phyloP scores from a whole-genome alignment of 148 eudicot genomes.

The Heliosperma pusillum region DNA sequence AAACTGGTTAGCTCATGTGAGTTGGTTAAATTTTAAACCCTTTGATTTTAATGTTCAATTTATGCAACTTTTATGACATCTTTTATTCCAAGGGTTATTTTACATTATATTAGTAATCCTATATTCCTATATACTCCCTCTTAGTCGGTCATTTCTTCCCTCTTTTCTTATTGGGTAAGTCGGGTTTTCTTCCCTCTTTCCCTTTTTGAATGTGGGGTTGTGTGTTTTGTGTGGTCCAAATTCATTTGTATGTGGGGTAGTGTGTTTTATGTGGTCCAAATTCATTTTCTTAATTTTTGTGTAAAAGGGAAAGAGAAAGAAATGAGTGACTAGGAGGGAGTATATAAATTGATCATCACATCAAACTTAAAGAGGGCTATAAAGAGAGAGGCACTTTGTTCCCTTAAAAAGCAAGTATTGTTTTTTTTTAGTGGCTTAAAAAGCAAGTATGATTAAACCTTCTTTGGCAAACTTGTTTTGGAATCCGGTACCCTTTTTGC shows the following conservation, averaged over 20 bases:
- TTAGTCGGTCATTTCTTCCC: too few species aligned
- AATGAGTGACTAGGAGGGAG: too few species aligned
- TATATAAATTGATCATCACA: neutral
- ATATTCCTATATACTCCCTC: too few species aligned
- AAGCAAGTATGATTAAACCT: neutral
- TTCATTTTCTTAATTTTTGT: too few species aligned
- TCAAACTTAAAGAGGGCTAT: conserved; percentile 1
- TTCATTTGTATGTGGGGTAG: too few species aligned
- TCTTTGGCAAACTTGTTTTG: conserved; percentile 9
- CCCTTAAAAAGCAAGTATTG: neutral
- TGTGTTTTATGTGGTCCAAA: too few species aligned
- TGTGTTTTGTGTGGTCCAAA: too few species aligned
- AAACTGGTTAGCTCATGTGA: neutral
- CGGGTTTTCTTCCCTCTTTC: too few species aligned
- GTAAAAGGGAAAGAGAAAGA: too few species aligned
- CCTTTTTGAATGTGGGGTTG: too few species aligned
- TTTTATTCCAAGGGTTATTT: neutral
- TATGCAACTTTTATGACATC: neutral
- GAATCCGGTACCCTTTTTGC: neutral
- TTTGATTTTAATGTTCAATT: neutral
- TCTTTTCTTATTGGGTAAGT: too few species aligned
- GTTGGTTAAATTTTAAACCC: too few species aligned
- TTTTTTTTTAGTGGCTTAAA: neutral
- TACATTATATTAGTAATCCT: neutral
- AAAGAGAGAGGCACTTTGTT: neutral